Evolutionary conservation across 2,329 filamentous ascomycete genomes (phyloP), one percentile per base, ranked within the genome.

Genomic region (Zasmidium angulare): DNA sequence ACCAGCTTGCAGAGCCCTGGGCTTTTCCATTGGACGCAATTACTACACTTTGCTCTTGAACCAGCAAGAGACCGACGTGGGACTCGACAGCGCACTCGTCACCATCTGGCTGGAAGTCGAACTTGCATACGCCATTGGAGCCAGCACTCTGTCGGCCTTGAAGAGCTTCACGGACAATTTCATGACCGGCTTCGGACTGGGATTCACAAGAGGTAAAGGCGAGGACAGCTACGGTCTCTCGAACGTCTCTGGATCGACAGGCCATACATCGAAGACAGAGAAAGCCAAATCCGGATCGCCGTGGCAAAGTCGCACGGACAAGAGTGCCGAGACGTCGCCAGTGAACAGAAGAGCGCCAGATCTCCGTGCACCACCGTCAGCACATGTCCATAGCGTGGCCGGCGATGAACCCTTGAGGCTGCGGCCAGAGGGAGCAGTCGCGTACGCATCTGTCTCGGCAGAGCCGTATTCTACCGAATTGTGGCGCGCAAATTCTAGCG

Each of bases 91-190:
- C 36, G 71, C 72, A 2, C 60, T 74, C 19, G 67, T 72, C 2
- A 62, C 71, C 24, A 71, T 78, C 53, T 69, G 71, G 58, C 72
- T 75, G 19, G 71, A 76, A 55, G 68, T 76, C 46, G 68, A 78
- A 43, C 68, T 79, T 22, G 72, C 75, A 29, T 77, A 73, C 66
- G 75, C 75, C 17, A 69, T 79, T 23, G 76, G 77, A 59, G 68
- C 74, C 0, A 74, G 75, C 43, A 79, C 76, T 0, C 68, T 79
- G 14, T 75, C 76, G 2, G 77, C 76, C 22, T 68, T 77, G 26
- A 77, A 76, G 58, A 72, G 74, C 3, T 78, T 78, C 57, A 74
- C 77, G 14, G 70, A 75, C 24, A 71, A 69, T 50, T 77, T 78
- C 68, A 75, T 74, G 59, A 76, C 74, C 17, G 72, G 76, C n/a